phyloP scores from a whole-genome alignment of 108 stramenopile species.

The Cyclotella kingstonii region DNA sequence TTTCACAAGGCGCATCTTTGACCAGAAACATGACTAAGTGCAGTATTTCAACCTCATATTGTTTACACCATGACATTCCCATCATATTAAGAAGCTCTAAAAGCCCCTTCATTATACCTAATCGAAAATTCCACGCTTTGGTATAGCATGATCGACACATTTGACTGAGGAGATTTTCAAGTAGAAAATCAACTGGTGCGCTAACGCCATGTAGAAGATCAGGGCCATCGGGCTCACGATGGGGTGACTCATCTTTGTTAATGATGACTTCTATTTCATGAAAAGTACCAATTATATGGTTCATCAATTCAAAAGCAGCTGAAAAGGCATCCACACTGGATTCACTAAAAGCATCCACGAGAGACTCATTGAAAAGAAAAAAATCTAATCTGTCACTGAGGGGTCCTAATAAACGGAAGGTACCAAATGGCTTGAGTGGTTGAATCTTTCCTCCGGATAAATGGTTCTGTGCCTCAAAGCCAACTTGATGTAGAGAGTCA shows the following conservation, averaged over 20 bases:
- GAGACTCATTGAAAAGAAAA: conserved; percentile 50
- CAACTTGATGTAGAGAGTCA: conserved; percentile 10
- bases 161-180: conserved; percentile 58
- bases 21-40: conserved; percentile 66
- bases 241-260: too few relatives aligned
- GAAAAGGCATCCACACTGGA: conserved; percentile 7
- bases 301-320: conserved; percentile 35
- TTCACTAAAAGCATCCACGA: conserved; percentile 52
- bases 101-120: conserved; percentile 46
- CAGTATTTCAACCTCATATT: conserved; percentile 70
- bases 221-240: background rate
- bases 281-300: background rate
- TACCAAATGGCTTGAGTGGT: conserved; percentile 63
- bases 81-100: conserved; percentile 43
- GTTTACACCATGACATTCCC: conserved; percentile 53
- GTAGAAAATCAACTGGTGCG: conserved; percentile 7
- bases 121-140: conserved; percentile 51
- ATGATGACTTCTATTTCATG: too few relatives aligned
- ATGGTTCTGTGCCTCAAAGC: conserved; percentile 28
- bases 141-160: conserved; percentile 49
- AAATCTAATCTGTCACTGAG: conserved; percentile 42
- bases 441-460: conserved; percentile 38
- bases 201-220: conserved; percentile 1
- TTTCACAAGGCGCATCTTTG: conserved; percentile 71
- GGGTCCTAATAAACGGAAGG: conserved; percentile 56